Evolutionary conservation across 352 stramenopile genomes (phyloP).

Genomic region (Globisporangium middletonii): DNA sequence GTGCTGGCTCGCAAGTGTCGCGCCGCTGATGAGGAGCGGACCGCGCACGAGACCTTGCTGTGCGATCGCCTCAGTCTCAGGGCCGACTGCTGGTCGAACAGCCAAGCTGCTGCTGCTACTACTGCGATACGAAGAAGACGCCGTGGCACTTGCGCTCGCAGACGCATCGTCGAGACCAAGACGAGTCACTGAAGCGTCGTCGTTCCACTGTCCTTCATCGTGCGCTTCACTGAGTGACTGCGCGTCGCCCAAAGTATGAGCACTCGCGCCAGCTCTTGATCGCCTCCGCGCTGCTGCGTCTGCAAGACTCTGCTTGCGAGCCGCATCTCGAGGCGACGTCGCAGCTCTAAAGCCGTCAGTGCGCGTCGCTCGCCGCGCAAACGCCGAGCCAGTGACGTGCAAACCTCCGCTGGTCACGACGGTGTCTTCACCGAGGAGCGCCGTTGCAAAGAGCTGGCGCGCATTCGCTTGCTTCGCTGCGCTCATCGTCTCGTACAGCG

Average conservation of each 20-base stretch:
- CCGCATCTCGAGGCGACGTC: not conserved
- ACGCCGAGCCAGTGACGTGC: constrained; percentile 1
- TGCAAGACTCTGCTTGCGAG: not conserved
- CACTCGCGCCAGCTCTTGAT: no score
- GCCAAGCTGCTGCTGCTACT: no score
- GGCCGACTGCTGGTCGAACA: no score
- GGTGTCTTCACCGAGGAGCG: constrained; percentile 17
- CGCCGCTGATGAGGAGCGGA: not conserved
- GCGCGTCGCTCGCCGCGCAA: not conserved
- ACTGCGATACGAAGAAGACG: no score
- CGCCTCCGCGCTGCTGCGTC: not conserved
- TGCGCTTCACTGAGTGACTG: no score
- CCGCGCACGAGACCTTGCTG: not conserved
- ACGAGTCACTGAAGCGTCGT: no score
- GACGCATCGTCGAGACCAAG: no score
- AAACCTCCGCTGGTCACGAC: constrained; percentile 4
- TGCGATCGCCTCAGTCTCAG: no score
- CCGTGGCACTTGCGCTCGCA: no score
- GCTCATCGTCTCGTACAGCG: constrained; percentile 30
- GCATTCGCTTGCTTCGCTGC: constrained; percentile 28
- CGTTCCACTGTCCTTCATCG: no score
- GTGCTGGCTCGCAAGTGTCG: not conserved
- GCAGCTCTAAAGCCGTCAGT: not conserved
- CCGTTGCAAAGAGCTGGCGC: constrained; percentile 12
- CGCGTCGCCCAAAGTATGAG: no score